Evolutionary conservation across 2,329 filamentous ascomycete species (phyloP).

Genomic region (Sclerotinia borealis): DNA sequence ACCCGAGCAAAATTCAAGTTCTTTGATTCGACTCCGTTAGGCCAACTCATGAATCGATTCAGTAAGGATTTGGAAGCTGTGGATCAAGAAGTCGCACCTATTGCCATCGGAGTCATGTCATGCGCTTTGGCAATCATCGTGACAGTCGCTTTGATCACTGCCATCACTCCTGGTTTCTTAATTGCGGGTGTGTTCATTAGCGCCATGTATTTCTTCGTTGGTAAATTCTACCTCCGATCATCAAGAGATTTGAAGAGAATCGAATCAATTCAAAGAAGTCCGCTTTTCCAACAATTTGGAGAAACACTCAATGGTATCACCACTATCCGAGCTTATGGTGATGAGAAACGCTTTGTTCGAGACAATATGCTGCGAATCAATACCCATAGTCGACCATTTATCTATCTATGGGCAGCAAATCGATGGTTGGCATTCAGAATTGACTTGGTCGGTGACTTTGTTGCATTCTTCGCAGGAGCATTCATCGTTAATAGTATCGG

Average conservation of each 20-base stretch:
- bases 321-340: constrained; percentile 93
- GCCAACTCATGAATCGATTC: constrained; percentile 96
- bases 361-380: constrained; percentile 89
- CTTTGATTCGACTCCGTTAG: constrained; percentile 92
- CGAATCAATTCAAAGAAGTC: constrained; percentile 89
- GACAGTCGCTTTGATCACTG: constrained; percentile 79
- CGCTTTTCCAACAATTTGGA: constrained; percentile 95
- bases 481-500: constrained; percentile 84
- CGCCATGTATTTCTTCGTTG: constrained; percentile 73
- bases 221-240: constrained; percentile 80
- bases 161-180: constrained; percentile 86
- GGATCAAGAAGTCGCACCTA: constrained; percentile 90
- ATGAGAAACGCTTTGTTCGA: constrained; percentile 85
- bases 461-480: constrained; percentile 86
- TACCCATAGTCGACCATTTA: constrained; percentile 84
- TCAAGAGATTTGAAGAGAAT: constrained; percentile 94
- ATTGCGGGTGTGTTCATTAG: constrained; percentile 83
- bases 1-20: constrained; percentile 93
- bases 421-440: constrained; percentile 93
- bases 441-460: constrained; percentile 82
- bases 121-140: constrained; percentile 65
- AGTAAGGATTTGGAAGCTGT: constrained; percentile 95
- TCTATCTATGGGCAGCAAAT: constrained; percentile 94
- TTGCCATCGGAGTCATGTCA: constrained; percentile 72
- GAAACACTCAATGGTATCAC: constrained; percentile 93